A percentile compares a stretch with the other conserved stretches of the same genome.
Evolutionary conservation across 305 asterid species (phyloP).

Genomic region (Fraxinus angustifolia): DNA sequence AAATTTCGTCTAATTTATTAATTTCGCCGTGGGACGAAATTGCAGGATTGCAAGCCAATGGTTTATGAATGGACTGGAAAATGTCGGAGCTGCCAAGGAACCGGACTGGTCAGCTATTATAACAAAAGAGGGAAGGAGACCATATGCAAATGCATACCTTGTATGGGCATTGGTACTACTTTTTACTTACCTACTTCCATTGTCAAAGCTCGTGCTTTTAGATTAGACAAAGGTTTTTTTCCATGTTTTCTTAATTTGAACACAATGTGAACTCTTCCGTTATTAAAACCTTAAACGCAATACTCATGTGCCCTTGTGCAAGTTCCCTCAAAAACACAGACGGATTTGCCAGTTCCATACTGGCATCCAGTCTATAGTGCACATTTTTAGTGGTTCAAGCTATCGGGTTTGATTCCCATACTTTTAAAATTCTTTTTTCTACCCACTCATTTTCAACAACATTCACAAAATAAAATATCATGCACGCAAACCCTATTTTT

Average conservation of each 20-base stretch:
- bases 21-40: not conserved
- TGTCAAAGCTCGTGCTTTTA: not conserved
- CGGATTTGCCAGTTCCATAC: not conserved
- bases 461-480: too few species aligned
- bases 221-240: not conserved
- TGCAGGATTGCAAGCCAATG: conserved; percentile 79
- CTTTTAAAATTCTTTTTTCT: too few species aligned
- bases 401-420: not conserved
- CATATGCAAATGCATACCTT: conserved; percentile 92
- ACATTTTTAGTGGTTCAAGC: not conserved
- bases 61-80: conserved; percentile 98
- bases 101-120: conserved; percentile 79
- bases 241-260: not conserved
- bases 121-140: conserved; percentile 80
- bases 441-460: too few species aligned
- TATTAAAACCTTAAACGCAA: not conserved
- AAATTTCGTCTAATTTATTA: not conserved
- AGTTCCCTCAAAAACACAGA: not conserved
- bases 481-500: too few species aligned
- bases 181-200: not conserved
- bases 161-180: conserved; percentile 66
- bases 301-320: not conserved
- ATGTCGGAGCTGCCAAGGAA: conserved; percentile 93
- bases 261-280: not conserved
- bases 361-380: not conserved